These are phyloP conservation scores for Berkeleyomyces basicola DNA, from an alignment of 2,329 filamentous ascomycete genomes.

Conservation along the genomic window DNA sequence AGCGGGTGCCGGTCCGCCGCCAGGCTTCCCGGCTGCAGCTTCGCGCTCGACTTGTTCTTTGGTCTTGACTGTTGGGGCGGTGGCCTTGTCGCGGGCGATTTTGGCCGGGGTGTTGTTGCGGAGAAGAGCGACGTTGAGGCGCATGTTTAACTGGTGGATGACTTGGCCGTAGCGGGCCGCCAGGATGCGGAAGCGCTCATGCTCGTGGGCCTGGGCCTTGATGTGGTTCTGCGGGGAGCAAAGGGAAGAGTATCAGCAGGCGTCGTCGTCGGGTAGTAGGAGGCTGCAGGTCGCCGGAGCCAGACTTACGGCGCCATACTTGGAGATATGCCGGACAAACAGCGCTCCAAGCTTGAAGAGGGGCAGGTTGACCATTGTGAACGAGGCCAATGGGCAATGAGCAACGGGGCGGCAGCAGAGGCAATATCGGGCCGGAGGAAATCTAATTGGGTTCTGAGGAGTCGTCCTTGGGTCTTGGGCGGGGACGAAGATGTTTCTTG, in stretches of 20 bases:
- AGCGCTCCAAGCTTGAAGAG: conserved; percentile 51
- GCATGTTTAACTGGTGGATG: conserved; percentile 53
- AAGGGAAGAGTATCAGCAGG: background rate
- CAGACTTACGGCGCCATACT: conserved; percentile 47
- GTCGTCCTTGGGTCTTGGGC: background rate
- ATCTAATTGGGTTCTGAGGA: background rate
- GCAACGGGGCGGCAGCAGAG: background rate
- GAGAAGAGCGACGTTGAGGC: conserved; percentile 40
- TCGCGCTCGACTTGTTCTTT: conserved; percentile 43
- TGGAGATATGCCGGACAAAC: conserved; percentile 48
- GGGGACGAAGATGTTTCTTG: background rate
- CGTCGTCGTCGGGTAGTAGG: background rate
- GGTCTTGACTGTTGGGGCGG: conserved; percentile 48
- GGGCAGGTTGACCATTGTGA: conserved; percentile 44
- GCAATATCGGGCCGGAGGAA: background rate
- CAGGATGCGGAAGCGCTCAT: conserved; percentile 41
- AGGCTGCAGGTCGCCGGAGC: background rate
- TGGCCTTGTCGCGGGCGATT: conserved; percentile 43
- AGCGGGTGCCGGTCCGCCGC: background rate
- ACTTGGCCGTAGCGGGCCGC: conserved; percentile 45
- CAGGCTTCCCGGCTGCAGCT: conserved; percentile 15
- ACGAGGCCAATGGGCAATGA: background rate
- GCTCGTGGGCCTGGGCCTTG: conserved; percentile 48
- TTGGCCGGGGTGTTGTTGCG: conserved; percentile 41
- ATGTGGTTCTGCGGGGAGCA: conserved; percentile 39